A percentile compares a stretch with the other conserved stretches of the same genome.
phyloP scores from a whole-genome alignment of 1,139 yeast species.

The Casaregolazyma lundiana region DNA sequence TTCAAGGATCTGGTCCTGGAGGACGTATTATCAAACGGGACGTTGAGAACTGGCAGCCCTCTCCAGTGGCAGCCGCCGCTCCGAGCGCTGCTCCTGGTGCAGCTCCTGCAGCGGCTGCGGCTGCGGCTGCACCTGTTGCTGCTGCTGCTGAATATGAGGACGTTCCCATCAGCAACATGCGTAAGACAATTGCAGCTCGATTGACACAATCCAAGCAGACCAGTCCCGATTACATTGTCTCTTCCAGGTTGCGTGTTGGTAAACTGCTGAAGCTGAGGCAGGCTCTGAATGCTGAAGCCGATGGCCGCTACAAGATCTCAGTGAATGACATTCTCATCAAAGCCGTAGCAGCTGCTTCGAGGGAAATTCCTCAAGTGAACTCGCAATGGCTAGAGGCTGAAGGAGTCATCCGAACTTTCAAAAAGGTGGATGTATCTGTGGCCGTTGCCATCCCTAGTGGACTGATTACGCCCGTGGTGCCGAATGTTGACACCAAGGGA shows the following conservation, averaged over 20 bases:
- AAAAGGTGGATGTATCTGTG: slow-evolving; percentile 90
- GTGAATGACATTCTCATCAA: slow-evolving; percentile 92
- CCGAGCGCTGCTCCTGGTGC: slow-evolving; percentile 48
- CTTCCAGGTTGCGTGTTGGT: slow-evolving; percentile 78
- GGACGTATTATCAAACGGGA: slow-evolving; percentile 93
- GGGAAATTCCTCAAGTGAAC: slow-evolving; percentile 90
- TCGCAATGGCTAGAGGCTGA: slow-evolving; percentile 88
- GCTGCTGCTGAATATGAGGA: slow-evolving; percentile 65
- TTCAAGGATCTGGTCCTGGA: slow-evolving; percentile 90
- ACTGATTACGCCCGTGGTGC: slow-evolving; percentile 90
- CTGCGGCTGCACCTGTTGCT: slow-evolving; percentile 48
- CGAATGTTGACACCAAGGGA: slow-evolving; percentile 83
- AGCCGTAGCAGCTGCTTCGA: slow-evolving; percentile 87
- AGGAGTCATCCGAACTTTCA: slow-evolving; percentile 88
- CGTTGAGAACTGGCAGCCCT: slow-evolving; percentile 59
- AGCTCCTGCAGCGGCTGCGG: slow-evolving; percentile 38
- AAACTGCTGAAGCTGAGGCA: slow-evolving; percentile 90
- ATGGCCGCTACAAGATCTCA: slow-evolving; percentile 85
- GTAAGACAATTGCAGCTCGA: slow-evolving; percentile 90
- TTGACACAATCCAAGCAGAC: slow-evolving; percentile 78
- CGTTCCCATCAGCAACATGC: slow-evolving; percentile 84
- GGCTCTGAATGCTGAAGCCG: slow-evolving; percentile 77
- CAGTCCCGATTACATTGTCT: slow-evolving; percentile 89
- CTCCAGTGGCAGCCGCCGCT: slow-evolving; percentile 39
- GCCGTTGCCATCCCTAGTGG: slow-evolving; percentile 99